Percentiles rank a stretch among this genome's conserved stretches.
Evolutionary conservation across 176 grass and related monocot species (phyloP).

Genomic region (Pontederia paniculata): DNA sequence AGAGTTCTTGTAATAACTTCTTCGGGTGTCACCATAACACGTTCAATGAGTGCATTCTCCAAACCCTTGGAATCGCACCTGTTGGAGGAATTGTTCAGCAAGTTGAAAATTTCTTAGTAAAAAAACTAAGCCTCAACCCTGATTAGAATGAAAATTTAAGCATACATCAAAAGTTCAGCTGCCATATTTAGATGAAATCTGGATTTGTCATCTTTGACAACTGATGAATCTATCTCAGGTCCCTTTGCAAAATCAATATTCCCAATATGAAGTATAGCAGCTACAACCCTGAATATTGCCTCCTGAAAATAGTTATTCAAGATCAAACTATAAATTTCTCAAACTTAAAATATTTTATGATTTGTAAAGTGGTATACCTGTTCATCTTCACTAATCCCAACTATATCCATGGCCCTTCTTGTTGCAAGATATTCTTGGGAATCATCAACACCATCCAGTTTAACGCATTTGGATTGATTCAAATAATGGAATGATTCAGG

Average conservation of each 20-base stretch:
- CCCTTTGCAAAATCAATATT: slow-evolving; percentile 91
- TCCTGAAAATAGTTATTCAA: slow-evolving; percentile 44
- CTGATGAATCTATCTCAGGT: slow-evolving; percentile 76
- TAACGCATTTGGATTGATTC: slow-evolving; percentile 84
- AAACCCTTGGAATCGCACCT: slow-evolving; percentile 73
- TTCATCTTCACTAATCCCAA: slow-evolving; percentile 78
- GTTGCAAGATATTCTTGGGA: slow-evolving; percentile 75
- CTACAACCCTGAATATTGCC: slow-evolving; percentile 91
- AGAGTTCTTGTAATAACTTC: slow-evolving; percentile 83
- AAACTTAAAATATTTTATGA: neutral
- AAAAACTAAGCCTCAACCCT: too few species aligned
- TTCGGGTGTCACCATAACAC: slow-evolving; percentile 89
- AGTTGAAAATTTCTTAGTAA: slow-evolving; percentile 8
- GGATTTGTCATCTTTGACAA: slow-evolving; percentile 89
- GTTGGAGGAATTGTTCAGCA: slow-evolving; percentile 18
- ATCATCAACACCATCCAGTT: slow-evolving; percentile 76
- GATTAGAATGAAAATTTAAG: slow-evolving; percentile 4
- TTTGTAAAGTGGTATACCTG: slow-evolving; percentile 41
- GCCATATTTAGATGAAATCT: slow-evolving; percentile 79
- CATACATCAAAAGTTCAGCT: slow-evolving; percentile 87
- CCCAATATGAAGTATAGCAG: slow-evolving; percentile 94
- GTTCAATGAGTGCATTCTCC: slow-evolving; percentile 73
- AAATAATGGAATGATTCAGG: slow-evolving; percentile 74
- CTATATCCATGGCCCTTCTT: slow-evolving; percentile 89
- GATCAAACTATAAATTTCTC: slow-evolving; percentile 19